phyloP scores from a whole-genome alignment of 1,139 yeast genomes.

The Kodamaea sp. region DNA sequence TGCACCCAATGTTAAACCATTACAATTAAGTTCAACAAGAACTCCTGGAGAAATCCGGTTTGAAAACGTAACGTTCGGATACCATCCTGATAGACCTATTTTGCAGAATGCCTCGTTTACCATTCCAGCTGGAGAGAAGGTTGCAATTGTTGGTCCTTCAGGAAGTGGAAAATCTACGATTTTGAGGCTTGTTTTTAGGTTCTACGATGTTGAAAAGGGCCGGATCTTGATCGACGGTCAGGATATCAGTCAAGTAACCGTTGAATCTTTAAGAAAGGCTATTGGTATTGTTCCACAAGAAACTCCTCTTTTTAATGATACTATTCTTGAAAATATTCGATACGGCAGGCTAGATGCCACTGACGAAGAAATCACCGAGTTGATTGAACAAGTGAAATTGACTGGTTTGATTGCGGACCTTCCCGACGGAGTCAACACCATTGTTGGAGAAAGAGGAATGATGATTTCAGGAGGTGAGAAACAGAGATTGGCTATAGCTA shows the following conservation, averaged over 20 bases:
- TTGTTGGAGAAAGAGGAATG: conserved; percentile 98
- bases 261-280: conserved; percentile 70
- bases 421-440: conserved; percentile 82
- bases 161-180: conserved; percentile 96
- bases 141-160: conserved; percentile 93
- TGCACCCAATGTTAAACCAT: conserved; percentile 59
- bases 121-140: conserved; percentile 88
- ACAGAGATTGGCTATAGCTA: conserved; percentile 90
- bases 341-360: conserved; percentile 80
- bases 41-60: conserved; percentile 73
- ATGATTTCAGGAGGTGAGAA: conserved; percentile 99
- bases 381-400: conserved; percentile 70
- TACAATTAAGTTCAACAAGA: conserved; percentile 41
- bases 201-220: conserved; percentile 78
- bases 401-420: conserved; percentile 62
- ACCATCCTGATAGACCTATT: conserved; percentile 86
- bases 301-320: conserved; percentile 91
- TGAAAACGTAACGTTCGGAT: conserved; percentile 92
- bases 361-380: conserved; percentile 68
- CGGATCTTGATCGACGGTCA: conserved; percentile 85
- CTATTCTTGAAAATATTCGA: conserved; percentile 82
- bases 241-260: conserved; percentile 73
- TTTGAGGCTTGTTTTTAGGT: conserved; percentile 78
- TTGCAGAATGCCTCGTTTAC: conserved; percentile 77
- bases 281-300: conserved; percentile 98